Base-by-base conservation (phyloP, 345 rosid species). In the Erucastrum elatum region DNA sequence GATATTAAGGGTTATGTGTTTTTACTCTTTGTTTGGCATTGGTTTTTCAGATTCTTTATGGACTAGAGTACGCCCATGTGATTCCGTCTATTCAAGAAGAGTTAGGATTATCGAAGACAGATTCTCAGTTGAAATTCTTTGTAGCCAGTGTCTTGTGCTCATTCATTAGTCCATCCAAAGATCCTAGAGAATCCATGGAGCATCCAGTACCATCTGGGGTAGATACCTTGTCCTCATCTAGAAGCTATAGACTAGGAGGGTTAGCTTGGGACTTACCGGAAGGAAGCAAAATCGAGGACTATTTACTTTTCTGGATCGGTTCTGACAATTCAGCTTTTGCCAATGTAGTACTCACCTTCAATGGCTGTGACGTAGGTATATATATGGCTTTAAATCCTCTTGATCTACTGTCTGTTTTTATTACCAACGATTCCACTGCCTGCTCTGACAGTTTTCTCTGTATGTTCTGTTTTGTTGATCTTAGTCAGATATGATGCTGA, bases 401-500 rank as follows among this genome's bases (percentile, higher is more conserved):
- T 66, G 6, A 55, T 78, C 68, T 58, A 53, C 10, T 53, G 9
- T 15, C 9, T 53, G 59, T 35, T 78, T 12, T 44, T 41, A 0
- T 15, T 30, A 62, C 37, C 39, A 39, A 10, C 15, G 21, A 46
- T 16, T 17, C 12, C 64, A 29, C 17, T 44, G 25, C 11, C 41
- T 75, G 1, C 56, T 53, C 58, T 66, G 12, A 58, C 37, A 8
- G 59, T 2, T 9, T 64, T 29, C 33, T 78, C 49, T 53, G 60
- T 78, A 68, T 65, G 60, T 75, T 81, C 64, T 70, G 70, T 33
- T 49, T 82, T 76, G 70, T 64, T 85, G 66, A 65, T 81, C 83
- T 82, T 87, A 95, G 99, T 86, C 86, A 95, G 97, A 82, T 95
- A 95, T 84, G 94, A 95, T 82, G 94, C 91, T 35, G 80, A 78